phyloP scores from a whole-genome alignment of 805 yeast genomes.

The Teunomyces funiuensis region DNA sequence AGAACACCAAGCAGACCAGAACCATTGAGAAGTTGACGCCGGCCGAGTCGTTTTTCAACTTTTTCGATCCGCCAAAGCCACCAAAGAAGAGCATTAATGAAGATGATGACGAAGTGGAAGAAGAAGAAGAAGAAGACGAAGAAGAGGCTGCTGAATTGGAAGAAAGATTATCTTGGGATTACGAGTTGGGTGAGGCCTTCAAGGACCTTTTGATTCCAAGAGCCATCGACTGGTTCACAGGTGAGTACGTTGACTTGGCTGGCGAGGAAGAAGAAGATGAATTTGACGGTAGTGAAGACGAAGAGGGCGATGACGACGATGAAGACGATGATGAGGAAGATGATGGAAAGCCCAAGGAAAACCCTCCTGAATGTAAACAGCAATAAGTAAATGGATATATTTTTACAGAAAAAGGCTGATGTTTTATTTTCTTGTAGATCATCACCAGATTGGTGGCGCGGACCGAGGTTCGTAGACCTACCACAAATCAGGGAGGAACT shows the following conservation, averaged over 20 bases:
- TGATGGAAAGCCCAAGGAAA: slow-evolving; percentile 56
- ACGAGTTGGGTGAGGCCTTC: slow-evolving; percentile 93
- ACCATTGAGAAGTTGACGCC: slow-evolving; percentile 93
- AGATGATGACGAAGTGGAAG: slow-evolving; percentile 52
- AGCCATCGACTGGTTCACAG: slow-evolving; percentile 98
- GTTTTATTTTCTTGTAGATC: too few species aligned
- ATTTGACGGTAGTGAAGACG: slow-evolving; percentile 63
- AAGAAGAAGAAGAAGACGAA: slow-evolving; percentile 40
- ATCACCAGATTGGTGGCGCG: too few species aligned
- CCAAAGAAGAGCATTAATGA: slow-evolving; percentile 47
- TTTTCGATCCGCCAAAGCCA: slow-evolving; percentile 89
- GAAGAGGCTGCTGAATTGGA: slow-evolving; percentile 61
- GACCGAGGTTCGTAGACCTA: too few species aligned
- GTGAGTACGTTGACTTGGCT: slow-evolving; percentile 84
- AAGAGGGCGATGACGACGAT: slow-evolving; percentile 60
- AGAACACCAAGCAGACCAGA: slow-evolving; percentile 93
- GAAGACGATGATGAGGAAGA: slow-evolving; percentile 65
- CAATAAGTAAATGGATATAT: slow-evolving; percentile 32
- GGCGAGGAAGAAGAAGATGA: slow-evolving; percentile 63
- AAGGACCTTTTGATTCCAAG: slow-evolving; percentile 95
- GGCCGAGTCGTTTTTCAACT: slow-evolving; percentile 92
- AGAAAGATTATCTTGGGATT: slow-evolving; percentile 82
- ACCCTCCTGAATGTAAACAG: slow-evolving; percentile 79
- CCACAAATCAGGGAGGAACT: too few species aligned
- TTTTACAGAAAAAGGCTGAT: neutral